A percentile compares a stretch with the other conserved stretches of the same genome.
These are phyloP conservation scores for Medicago ruthenica DNA, from an alignment of 306 rosid species.

Conservation along the genomic window DNA sequence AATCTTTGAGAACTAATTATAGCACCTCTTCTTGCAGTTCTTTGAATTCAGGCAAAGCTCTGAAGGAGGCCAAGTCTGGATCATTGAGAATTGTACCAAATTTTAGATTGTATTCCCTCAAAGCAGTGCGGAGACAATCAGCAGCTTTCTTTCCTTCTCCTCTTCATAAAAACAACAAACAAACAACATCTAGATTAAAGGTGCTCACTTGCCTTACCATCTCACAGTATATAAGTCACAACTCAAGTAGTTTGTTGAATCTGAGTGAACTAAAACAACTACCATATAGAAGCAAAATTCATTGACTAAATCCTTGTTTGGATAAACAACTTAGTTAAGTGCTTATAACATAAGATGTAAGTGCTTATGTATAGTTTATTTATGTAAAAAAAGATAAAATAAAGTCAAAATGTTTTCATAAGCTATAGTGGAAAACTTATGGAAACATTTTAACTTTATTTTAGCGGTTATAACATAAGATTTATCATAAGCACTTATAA, in stretches of 20 bases:
- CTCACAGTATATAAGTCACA: not conserved
- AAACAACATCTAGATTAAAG: constrained; percentile 37
- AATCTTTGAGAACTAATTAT: constrained; percentile 35
- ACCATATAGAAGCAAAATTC: not conserved
- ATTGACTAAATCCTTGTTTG: not conserved
- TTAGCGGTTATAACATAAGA: no score
- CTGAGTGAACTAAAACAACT: constrained; percentile 24
- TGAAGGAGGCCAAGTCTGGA: constrained; percentile 96
- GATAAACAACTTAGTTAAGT: not conserved
- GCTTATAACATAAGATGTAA: not conserved
- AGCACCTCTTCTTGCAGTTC: constrained; percentile 94
- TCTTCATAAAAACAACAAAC: constrained; percentile 63
- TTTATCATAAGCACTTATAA: no score
- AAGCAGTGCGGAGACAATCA: constrained; percentile 82
- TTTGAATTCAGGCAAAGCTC: constrained; percentile 93
- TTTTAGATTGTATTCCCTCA: constrained; percentile 88
- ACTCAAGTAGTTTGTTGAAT: constrained; percentile 25
- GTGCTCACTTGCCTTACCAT: not conserved
- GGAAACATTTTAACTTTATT: not conserved
- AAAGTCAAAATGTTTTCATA: no score
- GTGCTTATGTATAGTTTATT: not conserved
- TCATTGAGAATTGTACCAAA: constrained; percentile 94
- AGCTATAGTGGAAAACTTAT: not conserved
- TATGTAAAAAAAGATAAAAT: not conserved
- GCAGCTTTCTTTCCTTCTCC: constrained; percentile 98